Base-by-base conservation (phyloP, 2,329 filamentous ascomycete genomes). In the Calonectria hawksworthii region DNA sequence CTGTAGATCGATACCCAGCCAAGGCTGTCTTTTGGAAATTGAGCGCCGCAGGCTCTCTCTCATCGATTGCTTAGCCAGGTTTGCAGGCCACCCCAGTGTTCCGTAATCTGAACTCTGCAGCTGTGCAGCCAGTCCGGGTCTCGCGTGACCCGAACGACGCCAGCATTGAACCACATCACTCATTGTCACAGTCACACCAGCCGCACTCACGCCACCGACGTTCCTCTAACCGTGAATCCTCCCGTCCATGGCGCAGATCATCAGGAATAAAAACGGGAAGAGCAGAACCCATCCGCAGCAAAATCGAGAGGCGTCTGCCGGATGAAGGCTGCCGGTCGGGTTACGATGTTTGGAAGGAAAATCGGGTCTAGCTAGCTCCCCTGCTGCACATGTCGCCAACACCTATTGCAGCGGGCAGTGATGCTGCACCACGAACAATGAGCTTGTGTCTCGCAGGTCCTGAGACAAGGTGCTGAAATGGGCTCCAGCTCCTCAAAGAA, bases 1-100 rank as follows among this genome's bases (percentile, higher is more conserved):
- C 30, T 61, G 59, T 38, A 63, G 69, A 75, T 76, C 69, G 54
- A 34, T 56, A 59, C 68, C 68, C 21, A 52, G 38, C 69, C 50
- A 30, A 51, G 38, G 66, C 51, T 28, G 38, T 47, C 34, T 41
- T 50, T 54, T 56, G 34, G 66, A 65, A 66, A 65, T 38, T 38
- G 61, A 74, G 68, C 50, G 30, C 23, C 50, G 13, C 41, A 36
- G 21, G 41, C 54, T 34, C 63, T 18, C 54, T 34, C 63, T 18
- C 34, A 26, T 47, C 41, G 9, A 32, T 38, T 56, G 59, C 26
- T 14, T 47, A 59, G 28, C 21, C 50, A 52, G 52, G 9, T 44
- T 44, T 68, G 32, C 32, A 38, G 32, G 68, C 47, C 56, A 50
- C 30, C 56, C 44, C 47, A 38, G 68, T 28, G 38, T 26, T 34